Evolutionary conservation across 768 basidiomycete species (phyloP), one percentile per base, ranked within the genome.

Genomic region (Lactarius sanguifluus): DNA sequence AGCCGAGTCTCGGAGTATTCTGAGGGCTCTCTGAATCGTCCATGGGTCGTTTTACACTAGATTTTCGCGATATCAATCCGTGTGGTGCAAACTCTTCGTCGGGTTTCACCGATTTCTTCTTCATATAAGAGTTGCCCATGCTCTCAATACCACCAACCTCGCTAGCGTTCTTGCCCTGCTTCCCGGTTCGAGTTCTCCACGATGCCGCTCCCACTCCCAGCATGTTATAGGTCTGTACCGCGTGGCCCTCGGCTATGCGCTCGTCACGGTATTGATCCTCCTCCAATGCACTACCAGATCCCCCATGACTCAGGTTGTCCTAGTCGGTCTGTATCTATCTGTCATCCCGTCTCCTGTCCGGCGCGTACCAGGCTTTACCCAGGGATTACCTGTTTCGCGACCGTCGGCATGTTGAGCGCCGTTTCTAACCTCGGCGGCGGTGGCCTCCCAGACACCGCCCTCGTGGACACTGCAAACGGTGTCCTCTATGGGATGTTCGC

Each of bases 401-500:
- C 76, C 20, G 72, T 73, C 34, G 78, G 79, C 66, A 79, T 80
- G 79, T 79, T 76, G 74, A 74, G 72, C 54, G 78, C 80, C 58
- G 74, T 79, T 38, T 71, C 71, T 55, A 77, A 77, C 69, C 69
- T 79, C 40, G 77, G 77, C 62, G 78, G 77, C 16, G 79, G 80
- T 69, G 80, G 79, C 41, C 73, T 75, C 5, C 76, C 78, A 64
- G 78, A 81, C 62, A 69, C 79, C 57, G 66, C 76, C 28, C 76
- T 82, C 43, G 76, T 76, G 16, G 79, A 80, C 64, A 79, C 71
- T 36, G 71, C 79, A 41, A 79, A 81, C 69, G 76, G 75, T 64
- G 78, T 81, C 20, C 75, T 82, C 25, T 81, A 82, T 69, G 80
- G 76, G 52, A 63, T 73, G 65, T 82, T 82, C 68, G 77, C 81